These are phyloP conservation scores for Paraphaeosphaeria minitans DNA, from an alignment of 2,329 filamentous ascomycete genomes.

Conservation along the genomic window DNA sequence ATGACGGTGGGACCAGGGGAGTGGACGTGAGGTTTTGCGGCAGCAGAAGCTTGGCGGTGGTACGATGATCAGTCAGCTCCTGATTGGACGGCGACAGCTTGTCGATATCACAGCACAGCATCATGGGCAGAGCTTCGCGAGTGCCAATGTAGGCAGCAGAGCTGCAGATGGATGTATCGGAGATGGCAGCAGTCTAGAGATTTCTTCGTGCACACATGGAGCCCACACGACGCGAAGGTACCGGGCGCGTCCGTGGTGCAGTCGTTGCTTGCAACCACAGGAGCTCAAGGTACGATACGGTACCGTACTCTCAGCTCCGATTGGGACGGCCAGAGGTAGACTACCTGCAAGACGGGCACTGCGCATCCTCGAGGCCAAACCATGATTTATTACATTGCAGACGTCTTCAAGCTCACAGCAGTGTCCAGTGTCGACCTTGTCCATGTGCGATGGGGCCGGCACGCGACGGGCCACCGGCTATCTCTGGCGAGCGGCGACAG, in stretches of 20 bases:
- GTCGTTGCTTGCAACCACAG: neutral
- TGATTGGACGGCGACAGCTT: conserved; percentile 1
- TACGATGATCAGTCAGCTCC: conserved; percentile 9
- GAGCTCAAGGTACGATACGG: neutral
- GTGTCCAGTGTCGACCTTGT: neutral
- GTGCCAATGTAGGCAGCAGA: conserved; percentile 13
- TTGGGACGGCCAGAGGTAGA: neutral
- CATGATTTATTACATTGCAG: neutral
- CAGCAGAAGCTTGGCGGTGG: conserved; percentile 12
- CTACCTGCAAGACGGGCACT: neutral
- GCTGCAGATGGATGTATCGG: conserved; percentile 13
- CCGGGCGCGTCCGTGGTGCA: neutral
- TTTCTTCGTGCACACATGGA: too few relatives aligned
- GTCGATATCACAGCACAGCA: conserved; percentile 2
- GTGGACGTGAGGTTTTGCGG: conserved; percentile 14
- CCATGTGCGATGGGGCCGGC: neutral
- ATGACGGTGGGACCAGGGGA: conserved; percentile 31
- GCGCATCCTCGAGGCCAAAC: neutral
- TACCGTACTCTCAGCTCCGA: neutral
- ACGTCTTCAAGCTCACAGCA: neutral
- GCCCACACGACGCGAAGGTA: neutral
- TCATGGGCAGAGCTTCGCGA: neutral
- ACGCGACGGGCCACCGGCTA: neutral
- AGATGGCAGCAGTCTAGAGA: too few relatives aligned
- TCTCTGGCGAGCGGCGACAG: neutral